phyloP scores from a whole-genome alignment of 768 basidiomycete genomes.

The Termitomyces sp. region DNA sequence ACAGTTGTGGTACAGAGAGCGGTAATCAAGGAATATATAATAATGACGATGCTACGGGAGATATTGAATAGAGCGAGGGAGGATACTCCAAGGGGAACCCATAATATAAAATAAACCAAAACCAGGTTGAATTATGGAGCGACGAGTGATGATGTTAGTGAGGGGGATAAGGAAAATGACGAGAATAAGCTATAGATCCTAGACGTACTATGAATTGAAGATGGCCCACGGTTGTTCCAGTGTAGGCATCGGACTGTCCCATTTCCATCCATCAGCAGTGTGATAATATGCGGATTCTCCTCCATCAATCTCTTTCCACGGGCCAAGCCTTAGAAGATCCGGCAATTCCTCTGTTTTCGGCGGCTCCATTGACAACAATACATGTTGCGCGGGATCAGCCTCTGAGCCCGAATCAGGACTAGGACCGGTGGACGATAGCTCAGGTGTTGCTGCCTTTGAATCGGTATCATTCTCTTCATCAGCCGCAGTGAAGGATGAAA shows the following conservation, averaged over 20 bases:
- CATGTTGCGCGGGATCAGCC: constrained; percentile 42
- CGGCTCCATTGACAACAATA: constrained; percentile 36
- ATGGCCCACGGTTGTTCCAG: constrained; percentile 73
- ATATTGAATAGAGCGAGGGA: constrained; percentile 16
- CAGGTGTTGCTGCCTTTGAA: constrained; percentile 71
- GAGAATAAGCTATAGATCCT: constrained; percentile 31
- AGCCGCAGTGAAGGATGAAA: constrained; percentile 49
- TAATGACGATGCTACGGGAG: constrained; percentile 30
- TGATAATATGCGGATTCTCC: constrained; percentile 70
- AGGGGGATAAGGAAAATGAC: constrained; percentile 13
- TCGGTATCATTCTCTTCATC: constrained; percentile 51
- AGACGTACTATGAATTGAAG: constrained; percentile 43
- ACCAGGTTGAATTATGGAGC: constrained; percentile 17
- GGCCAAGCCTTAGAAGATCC: constrained; percentile 52
- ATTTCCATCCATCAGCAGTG: constrained; percentile 56
- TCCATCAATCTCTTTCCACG: constrained; percentile 69
- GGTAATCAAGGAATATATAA: constrained; percentile 34
- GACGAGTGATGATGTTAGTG: constrained; percentile 11
- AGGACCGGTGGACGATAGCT: constrained; percentile 70
- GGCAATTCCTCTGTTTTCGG: constrained; percentile 46
- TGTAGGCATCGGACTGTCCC: constrained; percentile 61
- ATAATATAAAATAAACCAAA: constrained; percentile 27
- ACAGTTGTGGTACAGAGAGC: constrained; percentile 54
- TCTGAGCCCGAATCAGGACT: constrained; percentile 75
- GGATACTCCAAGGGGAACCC: constrained; percentile 36